Conservation (phyloP, 2,329 filamentous ascomycete species). For the Chalara sp. region DNA sequence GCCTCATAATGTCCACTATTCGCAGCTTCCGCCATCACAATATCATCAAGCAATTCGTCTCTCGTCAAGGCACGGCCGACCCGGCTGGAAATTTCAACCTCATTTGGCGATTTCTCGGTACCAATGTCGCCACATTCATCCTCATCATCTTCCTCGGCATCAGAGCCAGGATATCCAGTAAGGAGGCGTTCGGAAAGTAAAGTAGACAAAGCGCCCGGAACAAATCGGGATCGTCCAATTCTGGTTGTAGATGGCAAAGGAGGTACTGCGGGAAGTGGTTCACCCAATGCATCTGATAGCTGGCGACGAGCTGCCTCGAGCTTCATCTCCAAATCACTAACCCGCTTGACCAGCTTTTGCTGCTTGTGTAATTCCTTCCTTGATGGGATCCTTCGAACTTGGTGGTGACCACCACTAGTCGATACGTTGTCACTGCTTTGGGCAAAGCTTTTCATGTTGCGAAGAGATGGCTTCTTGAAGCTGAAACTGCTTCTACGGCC, state of each 20-base stretch:
- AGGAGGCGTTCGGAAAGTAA: conserved; percentile 39
- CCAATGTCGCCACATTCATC: neutral
- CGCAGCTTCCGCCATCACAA: conserved; percentile 9
- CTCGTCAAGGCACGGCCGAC: neutral
- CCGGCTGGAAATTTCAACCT: neutral
- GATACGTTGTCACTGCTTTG: neutral
- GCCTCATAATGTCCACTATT: no score
- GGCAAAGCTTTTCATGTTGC: conserved; percentile 14
- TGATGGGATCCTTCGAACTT: conserved; percentile 38
- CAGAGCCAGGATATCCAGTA: conserved; percentile 24
- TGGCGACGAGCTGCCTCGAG: conserved; percentile 48
- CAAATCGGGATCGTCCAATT: conserved; percentile 27
- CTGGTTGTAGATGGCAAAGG: conserved; percentile 5
- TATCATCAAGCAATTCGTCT: conserved; percentile 11
- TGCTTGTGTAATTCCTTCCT: conserved; percentile 51
- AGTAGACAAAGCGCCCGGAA: conserved; percentile 35
- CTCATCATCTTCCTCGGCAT: conserved; percentile 8
- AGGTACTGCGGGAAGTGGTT: conserved; percentile 24
- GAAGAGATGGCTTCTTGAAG: conserved; percentile 19
- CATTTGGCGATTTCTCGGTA: neutral
- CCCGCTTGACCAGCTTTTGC: conserved; percentile 49
- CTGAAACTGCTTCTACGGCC: conserved; percentile 14
- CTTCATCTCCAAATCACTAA: conserved; percentile 54
- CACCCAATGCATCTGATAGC: conserved; percentile 40
- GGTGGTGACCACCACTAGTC: neutral